Evolutionary conservation across 441 rosid species (phyloP).

Genomic region (Theobroma grandiflorum): DNA sequence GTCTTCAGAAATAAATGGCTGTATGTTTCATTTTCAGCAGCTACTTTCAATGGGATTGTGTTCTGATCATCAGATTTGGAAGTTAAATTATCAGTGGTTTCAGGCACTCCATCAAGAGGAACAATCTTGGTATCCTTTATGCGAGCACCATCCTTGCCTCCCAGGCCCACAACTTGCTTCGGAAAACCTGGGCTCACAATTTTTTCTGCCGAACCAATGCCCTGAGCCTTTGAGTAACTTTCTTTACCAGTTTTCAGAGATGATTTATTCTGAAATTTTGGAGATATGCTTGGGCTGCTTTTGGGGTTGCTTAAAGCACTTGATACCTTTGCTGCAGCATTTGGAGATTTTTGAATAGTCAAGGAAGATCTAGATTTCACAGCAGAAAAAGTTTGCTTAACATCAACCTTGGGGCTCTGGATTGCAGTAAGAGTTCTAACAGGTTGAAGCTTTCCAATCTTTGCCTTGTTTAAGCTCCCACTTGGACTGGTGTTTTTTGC

Average conservation of each 20-base stretch:
- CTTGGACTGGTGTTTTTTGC: slow-evolving; percentile 40
- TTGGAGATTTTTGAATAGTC: slow-evolving; percentile 48
- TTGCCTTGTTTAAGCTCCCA: slow-evolving; percentile 50
- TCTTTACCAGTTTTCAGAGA: slow-evolving; percentile 48
- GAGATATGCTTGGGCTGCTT: slow-evolving; percentile 43
- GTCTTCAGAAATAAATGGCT: slow-evolving; percentile 13
- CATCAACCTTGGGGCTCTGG: slow-evolving; percentile 42
- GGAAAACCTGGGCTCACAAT: not conserved
- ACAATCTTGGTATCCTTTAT: slow-evolving; percentile 23
- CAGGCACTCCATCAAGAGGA: slow-evolving; percentile 21
- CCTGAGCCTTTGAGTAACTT: slow-evolving; percentile 44
- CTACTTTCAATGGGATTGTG: slow-evolving; percentile 26
- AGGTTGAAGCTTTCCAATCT: slow-evolving; percentile 60
- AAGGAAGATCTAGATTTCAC: slow-evolving; percentile 40
- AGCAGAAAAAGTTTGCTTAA: slow-evolving; percentile 40
- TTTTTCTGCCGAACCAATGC: slow-evolving; percentile 35
- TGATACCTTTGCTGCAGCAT: slow-evolving; percentile 42
- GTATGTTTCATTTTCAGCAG: slow-evolving; percentile 20
- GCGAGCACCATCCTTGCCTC: slow-evolving; percentile 20
- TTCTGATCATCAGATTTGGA: slow-evolving; percentile 31
- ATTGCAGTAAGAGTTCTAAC: slow-evolving; percentile 38
- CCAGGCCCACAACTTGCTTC: slow-evolving; percentile 28
- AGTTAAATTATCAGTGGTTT: slow-evolving; percentile 14
- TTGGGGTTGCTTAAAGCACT: slow-evolving; percentile 52
- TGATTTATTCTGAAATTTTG: slow-evolving; percentile 48